These are phyloP conservation scores for Arthrobotrys megalospora DNA, from an alignment of 2,329 filamentous ascomycete genomes.

Conservation along the genomic window DNA sequence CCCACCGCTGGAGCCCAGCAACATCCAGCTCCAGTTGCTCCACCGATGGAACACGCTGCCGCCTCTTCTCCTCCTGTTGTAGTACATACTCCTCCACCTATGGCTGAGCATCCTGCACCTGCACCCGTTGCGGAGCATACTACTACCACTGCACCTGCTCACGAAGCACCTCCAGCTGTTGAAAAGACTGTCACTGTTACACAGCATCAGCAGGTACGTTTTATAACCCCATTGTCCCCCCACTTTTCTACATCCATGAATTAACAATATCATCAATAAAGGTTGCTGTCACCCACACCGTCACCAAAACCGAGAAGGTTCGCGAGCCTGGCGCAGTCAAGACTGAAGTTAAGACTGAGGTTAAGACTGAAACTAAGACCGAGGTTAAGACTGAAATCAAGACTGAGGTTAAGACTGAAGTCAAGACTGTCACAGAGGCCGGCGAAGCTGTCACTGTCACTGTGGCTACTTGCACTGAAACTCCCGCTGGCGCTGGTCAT, in stretches of 20 bases:
- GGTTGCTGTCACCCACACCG: slow-evolving; percentile 20
- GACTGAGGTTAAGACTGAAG: too few species aligned
- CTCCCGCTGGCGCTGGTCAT: slow-evolving; percentile 5
- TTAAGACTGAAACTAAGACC: too few species aligned
- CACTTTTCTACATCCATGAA: neutral
- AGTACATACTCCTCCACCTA: slow-evolving; percentile 22
- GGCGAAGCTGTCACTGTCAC: slow-evolving; percentile 37
- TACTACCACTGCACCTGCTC: too few species aligned
- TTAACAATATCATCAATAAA: neutral
- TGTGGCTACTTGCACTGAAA: slow-evolving; percentile 36
- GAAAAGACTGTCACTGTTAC: slow-evolving; percentile 42
- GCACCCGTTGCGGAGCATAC: too few species aligned
- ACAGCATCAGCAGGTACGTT: slow-evolving; percentile 32
- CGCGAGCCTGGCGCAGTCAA: neutral
- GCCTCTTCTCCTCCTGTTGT: neutral
- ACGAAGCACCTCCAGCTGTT: neutral
- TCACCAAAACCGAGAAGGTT: slow-evolving; percentile 14
- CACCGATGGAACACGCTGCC: slow-evolving; percentile 8
- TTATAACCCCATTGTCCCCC: neutral
- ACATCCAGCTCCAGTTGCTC: slow-evolving; percentile 10
- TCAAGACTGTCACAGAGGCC: slow-evolving; percentile 2
- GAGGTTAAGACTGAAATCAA: neutral
- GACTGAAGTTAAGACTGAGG: neutral
- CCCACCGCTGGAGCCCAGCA: slow-evolving; percentile 3
- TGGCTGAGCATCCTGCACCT: neutral